phyloP scores from a whole-genome alignment of 1,284 basidiomycete genomes.

The Ustilago lituana region DNA sequence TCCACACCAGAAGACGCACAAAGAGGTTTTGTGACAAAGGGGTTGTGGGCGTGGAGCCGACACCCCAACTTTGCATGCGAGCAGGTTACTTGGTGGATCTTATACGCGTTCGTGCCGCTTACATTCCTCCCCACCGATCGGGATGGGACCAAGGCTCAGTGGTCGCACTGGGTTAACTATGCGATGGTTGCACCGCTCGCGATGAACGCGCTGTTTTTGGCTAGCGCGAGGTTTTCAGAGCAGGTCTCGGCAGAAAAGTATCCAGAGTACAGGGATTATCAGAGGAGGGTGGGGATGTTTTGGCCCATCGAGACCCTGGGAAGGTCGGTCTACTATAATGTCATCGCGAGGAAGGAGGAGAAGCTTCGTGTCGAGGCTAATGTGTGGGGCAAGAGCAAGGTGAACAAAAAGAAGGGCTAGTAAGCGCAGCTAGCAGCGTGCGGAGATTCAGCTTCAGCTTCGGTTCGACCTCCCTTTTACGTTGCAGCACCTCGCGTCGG shows the following conservation, averaged over 20 bases:
- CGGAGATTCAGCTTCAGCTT: too few species aligned
- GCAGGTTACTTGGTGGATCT: slow-evolving; percentile 82
- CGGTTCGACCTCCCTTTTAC: too few species aligned
- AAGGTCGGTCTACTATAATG: slow-evolving; percentile 64
- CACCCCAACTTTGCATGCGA: slow-evolving; percentile 93
- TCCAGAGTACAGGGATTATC: slow-evolving; percentile 79
- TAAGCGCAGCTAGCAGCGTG: too few species aligned
- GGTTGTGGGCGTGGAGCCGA: slow-evolving; percentile 84
- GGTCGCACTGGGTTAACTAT: slow-evolving; percentile 58
- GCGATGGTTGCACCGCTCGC: slow-evolving; percentile 53
- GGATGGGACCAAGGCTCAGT: slow-evolving; percentile 56
- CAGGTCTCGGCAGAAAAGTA: slow-evolving; percentile 81
- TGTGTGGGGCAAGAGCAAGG: slow-evolving; percentile 51
- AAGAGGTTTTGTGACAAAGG: slow-evolving; percentile 84
- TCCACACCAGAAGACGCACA: slow-evolving; percentile 71
- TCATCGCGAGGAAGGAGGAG: slow-evolving; percentile 36
- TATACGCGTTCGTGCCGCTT: slow-evolving; percentile 66
- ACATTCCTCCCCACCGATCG: slow-evolving; percentile 71
- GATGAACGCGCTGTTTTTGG: slow-evolving; percentile 57
- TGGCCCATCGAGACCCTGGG: slow-evolving; percentile 72
- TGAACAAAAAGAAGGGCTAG: slow-evolving; percentile 38
- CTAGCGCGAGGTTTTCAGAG: slow-evolving; percentile 79
- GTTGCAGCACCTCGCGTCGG: too few species aligned
- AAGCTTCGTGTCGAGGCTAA: slow-evolving; percentile 47
- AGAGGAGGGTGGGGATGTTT: slow-evolving; percentile 84